A percentile compares a stretch with the other conserved stretches of the same genome.
Evolutionary conservation across 2,329 filamentous ascomycete genomes (phyloP).

Genomic region (Macrophomina pseudophaseolina): DNA sequence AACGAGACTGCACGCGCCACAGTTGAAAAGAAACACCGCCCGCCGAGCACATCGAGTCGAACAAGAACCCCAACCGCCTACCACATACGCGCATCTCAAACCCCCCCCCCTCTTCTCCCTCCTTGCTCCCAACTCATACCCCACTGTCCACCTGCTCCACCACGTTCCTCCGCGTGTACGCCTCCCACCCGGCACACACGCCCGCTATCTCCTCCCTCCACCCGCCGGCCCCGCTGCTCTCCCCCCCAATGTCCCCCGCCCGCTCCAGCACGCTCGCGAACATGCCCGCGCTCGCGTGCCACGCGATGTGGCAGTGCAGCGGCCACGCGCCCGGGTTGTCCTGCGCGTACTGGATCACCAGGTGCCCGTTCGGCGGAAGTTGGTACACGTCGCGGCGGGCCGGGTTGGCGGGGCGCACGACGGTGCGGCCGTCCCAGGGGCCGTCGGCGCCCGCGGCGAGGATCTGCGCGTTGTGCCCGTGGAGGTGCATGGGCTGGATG

Average conservation of each 20-base stretch:
- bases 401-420: slow-evolving; percentile 44
- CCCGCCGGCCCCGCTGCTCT: slow-evolving; percentile 8
- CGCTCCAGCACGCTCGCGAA: slow-evolving; percentile 37
- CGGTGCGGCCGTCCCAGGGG: slow-evolving; percentile 46
- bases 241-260: slow-evolving; percentile 33
- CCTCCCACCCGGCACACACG: slow-evolving; percentile 38
- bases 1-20: too few species aligned
- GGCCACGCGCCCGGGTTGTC: slow-evolving; percentile 46
- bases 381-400: slow-evolving; percentile 43
- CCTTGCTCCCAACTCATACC: slow-evolving; percentile 22
- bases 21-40: too few species aligned
- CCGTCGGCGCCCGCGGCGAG: slow-evolving; percentile 46
- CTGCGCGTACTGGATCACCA: slow-evolving; percentile 43
- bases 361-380: slow-evolving; percentile 32
- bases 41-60: too few species aligned
- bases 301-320: slow-evolving; percentile 44
- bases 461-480: slow-evolving; percentile 55
- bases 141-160: slow-evolving; percentile 43
- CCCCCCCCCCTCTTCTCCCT: too few species aligned
- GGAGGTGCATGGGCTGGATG: slow-evolving; percentile 40
- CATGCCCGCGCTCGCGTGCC: slow-evolving; percentile 38
- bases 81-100: too few species aligned
- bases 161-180: slow-evolving; percentile 36
- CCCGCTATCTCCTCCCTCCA: slow-evolving; percentile 28
- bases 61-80: too few species aligned